Evolutionary conservation across 257 asterid genomes (phyloP), one percentile per base, ranked within the genome.

Genomic region (Solanum neorickii): DNA sequence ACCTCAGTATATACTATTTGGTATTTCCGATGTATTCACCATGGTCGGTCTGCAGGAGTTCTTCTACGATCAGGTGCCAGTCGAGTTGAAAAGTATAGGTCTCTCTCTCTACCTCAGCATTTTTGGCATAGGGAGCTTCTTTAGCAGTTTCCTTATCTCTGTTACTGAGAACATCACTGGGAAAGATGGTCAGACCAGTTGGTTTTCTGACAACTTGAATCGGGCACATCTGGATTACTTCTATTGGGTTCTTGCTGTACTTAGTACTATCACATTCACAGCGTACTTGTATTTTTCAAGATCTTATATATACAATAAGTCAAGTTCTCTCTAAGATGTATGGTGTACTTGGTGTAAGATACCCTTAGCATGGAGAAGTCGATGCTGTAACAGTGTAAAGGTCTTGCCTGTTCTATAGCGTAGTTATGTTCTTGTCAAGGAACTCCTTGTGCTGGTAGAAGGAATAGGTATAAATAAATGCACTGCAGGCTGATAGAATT

Each of bases 31-130:
- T 20, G 92, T 88, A 35, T 91, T 93, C 77, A 77, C 92, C 20
- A 69, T 92, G 85, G 91, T 93, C 21, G 98, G 98, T 37, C 86
- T 94, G 90, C 98, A 95, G 68, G 96, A 95, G 88, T 65, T 94
- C 76, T 94, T 94, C 91, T 95, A 95, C 9, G 95, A 92, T 87
- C 92, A 92, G 85, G 91, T 93, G 78, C 95, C 96, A 2, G 87
- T 90, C 29, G 94, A 90, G 31, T 75, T 94, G 86, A 94, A 91
- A 90, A 91, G 95, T 41, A 88, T 93, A 0, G 98, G 96, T 15
- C 86, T 93, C 3, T 87, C 95, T 49, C 88, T 95, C 21, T 93
- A 84, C 89, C 89, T 92, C 7, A 94, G 96, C 83, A 91, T 94
- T 46, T 85, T 90, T 42, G 98, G 98, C 12, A 75, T 91, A 33